Evolutionary conservation across 179 eudicot genomes (phyloP).

Genomic region (Silene noctiflora): DNA sequence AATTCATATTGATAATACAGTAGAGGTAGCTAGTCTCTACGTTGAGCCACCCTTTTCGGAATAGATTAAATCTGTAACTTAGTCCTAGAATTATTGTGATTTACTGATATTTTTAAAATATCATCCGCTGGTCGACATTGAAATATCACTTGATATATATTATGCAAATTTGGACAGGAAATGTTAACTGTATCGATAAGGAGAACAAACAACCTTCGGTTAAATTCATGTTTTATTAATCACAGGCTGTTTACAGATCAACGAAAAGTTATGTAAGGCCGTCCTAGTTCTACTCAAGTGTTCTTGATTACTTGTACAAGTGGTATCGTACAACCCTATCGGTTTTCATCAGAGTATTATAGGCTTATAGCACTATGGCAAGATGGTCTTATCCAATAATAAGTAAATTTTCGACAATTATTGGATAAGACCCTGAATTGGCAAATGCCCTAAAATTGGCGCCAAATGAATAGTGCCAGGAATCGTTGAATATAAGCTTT

Average conservation of each 20-base stretch:
- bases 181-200: too few species aligned
- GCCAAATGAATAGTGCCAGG: slow-evolving; percentile 13
- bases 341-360: neutral
- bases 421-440: neutral
- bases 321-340: too few species aligned
- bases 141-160: too few species aligned
- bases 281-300: too few species aligned
- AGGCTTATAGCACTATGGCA: neutral
- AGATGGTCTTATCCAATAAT: neutral
- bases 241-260: neutral
- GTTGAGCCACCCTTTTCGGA: neutral
- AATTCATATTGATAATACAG: too few species aligned
- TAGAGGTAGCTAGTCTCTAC: neutral
- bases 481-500: slow-evolving; percentile 11
- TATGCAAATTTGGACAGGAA: too few species aligned
- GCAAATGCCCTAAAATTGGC: slow-evolving; percentile 27
- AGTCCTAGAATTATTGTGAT: neutral
- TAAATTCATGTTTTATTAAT: neutral
- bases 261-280: too few species aligned
- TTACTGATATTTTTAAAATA: neutral
- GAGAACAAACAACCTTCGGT: too few species aligned
- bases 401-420: too few species aligned
- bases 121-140: neutral
- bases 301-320: too few species aligned
- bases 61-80: slow-evolving; percentile 1